phyloP scores from a whole-genome alignment of 768 basidiomycete genomes.

The Tephrocybe rancida region DNA sequence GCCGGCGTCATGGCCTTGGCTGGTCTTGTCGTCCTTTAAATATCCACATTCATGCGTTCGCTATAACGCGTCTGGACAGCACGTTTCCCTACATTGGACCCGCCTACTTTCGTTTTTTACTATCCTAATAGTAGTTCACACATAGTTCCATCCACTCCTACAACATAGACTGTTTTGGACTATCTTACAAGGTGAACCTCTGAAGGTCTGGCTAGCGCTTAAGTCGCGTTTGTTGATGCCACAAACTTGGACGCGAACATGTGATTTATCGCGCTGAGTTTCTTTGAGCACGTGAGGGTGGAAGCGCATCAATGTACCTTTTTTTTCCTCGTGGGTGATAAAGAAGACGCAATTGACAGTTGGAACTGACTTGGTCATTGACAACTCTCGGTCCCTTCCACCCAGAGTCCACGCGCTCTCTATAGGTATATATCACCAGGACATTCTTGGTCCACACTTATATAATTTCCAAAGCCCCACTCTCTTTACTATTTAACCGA shows the following conservation, averaged over 20 bases:
- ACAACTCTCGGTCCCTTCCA: neutral
- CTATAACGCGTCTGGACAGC: neutral
- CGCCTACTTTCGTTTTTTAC: neutral
- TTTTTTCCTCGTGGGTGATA: slow-evolving; percentile 16
- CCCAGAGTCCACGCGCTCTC: neutral
- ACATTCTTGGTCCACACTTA: slow-evolving; percentile 4
- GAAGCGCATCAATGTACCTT: slow-evolving; percentile 7
- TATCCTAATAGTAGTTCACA: no score
- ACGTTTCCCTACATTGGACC: neutral
- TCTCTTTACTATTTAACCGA: slow-evolving; percentile 21
- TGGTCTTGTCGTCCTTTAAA: slow-evolving; percentile 48
- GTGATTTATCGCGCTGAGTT: slow-evolving; percentile 18
- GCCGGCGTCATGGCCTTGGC: slow-evolving; percentile 53
- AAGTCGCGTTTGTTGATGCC: neutral
- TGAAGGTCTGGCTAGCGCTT: no score
- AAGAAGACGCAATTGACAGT: slow-evolving; percentile 11
- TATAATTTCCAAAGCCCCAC: slow-evolving; percentile 11
- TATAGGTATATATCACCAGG: slow-evolving; percentile 14
- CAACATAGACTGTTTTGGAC: neutral
- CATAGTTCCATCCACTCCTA: no score
- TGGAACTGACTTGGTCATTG: neutral
- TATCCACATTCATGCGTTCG: neutral
- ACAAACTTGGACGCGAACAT: slow-evolving; percentile 14
- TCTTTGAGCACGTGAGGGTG: slow-evolving; percentile 13
- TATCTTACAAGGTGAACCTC: no score